Evolutionary conservation across 2,329 filamentous ascomycete species (phyloP).

Genomic region (Aspergillus ochraceus): DNA sequence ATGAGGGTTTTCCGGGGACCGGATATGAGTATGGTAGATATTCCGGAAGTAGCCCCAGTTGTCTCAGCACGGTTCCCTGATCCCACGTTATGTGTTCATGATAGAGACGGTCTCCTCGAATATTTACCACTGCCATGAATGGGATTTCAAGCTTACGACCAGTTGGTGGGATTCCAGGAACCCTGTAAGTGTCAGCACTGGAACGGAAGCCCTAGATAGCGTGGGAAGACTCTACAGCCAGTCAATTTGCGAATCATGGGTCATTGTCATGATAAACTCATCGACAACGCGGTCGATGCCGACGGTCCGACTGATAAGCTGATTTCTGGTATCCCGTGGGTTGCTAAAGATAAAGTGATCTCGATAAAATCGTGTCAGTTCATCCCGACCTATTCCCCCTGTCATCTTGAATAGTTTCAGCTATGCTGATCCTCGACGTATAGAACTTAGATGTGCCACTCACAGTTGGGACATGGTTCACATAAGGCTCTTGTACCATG

Average conservation of each 20-base stretch:
- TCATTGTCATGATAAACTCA: constrained; percentile 66
- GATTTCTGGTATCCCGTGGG: constrained; percentile 61
- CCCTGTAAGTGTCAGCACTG: constrained; percentile 30
- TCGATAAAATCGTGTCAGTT: constrained; percentile 65
- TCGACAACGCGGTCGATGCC: constrained; percentile 70
- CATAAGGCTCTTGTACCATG: constrained; percentile 74
- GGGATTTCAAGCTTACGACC: constrained; percentile 54
- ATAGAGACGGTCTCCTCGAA: constrained; percentile 66
- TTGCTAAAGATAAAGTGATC: constrained; percentile 73
- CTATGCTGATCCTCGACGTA: not conserved
- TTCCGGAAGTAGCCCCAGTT: constrained; percentile 62
- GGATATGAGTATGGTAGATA: constrained; percentile 62
- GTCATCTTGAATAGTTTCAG: constrained; percentile 45
- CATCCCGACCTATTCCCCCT: constrained; percentile 65
- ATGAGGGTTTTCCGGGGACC: constrained; percentile 36
- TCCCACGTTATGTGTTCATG: constrained; percentile 73
- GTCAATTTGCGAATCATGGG: constrained; percentile 60
- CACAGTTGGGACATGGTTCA: constrained; percentile 70
- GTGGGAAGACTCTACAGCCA: constrained; percentile 59
- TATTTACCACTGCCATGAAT: constrained; percentile 63
- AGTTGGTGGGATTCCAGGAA: constrained; percentile 60
- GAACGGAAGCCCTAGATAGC: not conserved
- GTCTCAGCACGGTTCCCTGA: constrained; percentile 60
- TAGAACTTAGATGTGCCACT: constrained; percentile 22
- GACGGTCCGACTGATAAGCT: constrained; percentile 67